Conservation (phyloP, 2,329 filamentous ascomycete genomes). For the Dothideomycetidae sp. region DNA sequence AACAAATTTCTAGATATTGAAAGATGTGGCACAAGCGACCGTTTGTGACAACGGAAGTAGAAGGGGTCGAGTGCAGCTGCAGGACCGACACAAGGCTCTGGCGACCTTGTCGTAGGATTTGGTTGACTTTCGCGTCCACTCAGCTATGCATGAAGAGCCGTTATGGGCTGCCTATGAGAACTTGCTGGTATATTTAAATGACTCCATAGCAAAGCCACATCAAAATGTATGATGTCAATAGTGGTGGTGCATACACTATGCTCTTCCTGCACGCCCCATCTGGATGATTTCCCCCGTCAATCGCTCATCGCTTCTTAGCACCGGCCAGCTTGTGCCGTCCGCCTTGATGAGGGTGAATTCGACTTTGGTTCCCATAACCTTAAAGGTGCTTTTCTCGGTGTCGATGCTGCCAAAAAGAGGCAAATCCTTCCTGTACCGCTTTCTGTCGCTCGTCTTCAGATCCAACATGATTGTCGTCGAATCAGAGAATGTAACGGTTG, state of each 20-base stretch:
- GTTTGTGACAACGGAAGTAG: too few species aligned
- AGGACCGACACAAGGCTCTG: too few species aligned
- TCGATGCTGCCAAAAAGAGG: conserved; percentile 68
- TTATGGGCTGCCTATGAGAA: too few species aligned
- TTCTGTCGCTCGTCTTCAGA: conserved; percentile 71
- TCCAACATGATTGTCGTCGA: conserved; percentile 55
- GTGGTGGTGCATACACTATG: conserved; percentile 15
- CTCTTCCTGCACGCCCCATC: conserved; percentile 60
- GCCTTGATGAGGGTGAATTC: conserved; percentile 63
- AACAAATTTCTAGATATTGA: conserved; percentile 38
- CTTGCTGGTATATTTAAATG: too few species aligned
- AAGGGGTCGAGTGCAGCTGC: too few species aligned
- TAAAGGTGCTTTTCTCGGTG: conserved; percentile 57
- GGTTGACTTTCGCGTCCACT: too few species aligned
- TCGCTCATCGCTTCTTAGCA: conserved; percentile 64
- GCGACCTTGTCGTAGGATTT: too few species aligned
- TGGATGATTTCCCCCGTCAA: conserved; percentile 72
- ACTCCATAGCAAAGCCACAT: too few species aligned
- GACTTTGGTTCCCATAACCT: conserved; percentile 77
- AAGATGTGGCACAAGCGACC: too few species aligned
- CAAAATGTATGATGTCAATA: too few species aligned
- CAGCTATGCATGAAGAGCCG: too few species aligned
- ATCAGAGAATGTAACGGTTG: conserved; percentile 54
- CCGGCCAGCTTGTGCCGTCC: conserved; percentile 70
- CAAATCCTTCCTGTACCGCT: conserved; percentile 62